Base-by-base conservation (phyloP, 768 basidiomycete genomes). In the Termitomyces sp. region DNA sequence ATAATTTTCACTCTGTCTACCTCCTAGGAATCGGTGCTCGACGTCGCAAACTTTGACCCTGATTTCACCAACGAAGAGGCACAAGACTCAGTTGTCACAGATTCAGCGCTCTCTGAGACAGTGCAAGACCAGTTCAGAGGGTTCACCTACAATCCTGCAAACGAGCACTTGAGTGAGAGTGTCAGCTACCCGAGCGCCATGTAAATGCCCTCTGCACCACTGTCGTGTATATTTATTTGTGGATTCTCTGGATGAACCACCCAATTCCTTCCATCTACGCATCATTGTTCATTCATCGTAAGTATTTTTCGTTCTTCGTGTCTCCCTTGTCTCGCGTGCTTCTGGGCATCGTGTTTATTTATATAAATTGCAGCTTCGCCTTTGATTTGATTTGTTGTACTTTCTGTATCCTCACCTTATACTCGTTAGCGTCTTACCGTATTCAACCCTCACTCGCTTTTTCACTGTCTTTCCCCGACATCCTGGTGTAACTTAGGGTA, bases 61-160 rank as follows among this genome's bases (percentile, higher is more conserved):
- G 96, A 98, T 72, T 99, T 99, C 70, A 98, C 95, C 30, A 91
- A 88, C 60, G 96, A 99, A 71, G 88, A 92, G 56, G 90, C 95
- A 2, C 86, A 93, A 65, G 96, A 99, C 73, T 95, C 93, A 1
- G 95, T 98, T 55, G 96, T 99, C 39, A 92, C 91, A 62, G 93
- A 95, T 67, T 95, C 93, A 4, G 87, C 85, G 27, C 76, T 99
- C 37, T 95, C 92, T 16, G 91, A 97, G 78, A 98, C 95, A 0
- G 94, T 99, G 2, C 96, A 99, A 71, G 93, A 95, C 66, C 93
- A 95, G 71, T 98, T 98, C 82, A 79, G 82, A 65, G 91, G 91
- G 27, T 94, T 94, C 75, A 93, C 91, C 5, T 93, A 93, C 71
- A 92, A 92, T 70, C 89, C 90, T 1, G 84, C 85, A 24, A 90